A percentile compares a stretch with the other conserved stretches of the same genome.
Evolutionary conservation across 768 basidiomycete species (phyloP).

Genomic region (Lentinula boryana): DNA sequence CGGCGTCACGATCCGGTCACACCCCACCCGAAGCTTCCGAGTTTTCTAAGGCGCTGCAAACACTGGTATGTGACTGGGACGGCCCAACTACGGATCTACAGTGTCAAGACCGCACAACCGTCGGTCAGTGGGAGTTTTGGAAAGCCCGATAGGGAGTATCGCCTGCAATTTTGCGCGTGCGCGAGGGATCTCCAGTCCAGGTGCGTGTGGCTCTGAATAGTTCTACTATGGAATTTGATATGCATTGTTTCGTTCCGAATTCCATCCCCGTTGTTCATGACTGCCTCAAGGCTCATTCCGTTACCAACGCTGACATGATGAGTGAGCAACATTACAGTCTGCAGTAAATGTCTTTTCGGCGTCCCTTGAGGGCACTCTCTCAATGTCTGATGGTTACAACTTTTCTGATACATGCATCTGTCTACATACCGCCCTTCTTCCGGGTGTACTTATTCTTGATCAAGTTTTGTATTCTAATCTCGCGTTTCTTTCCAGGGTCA

Average conservation of each 20-base stretch:
- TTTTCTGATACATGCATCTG: neutral
- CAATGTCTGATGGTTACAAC: neutral
- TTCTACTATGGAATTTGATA: neutral
- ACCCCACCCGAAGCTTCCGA: neutral
- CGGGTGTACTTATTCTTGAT: neutral
- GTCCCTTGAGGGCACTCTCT: neutral
- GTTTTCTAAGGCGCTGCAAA: neutral
- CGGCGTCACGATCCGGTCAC: neutral
- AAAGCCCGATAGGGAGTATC: neutral
- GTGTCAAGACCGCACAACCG: neutral
- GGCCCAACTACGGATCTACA: neutral
- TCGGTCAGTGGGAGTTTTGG: neutral
- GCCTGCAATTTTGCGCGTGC: neutral
- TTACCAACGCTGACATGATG: neutral
- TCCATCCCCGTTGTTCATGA: neutral
- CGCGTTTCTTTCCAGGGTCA: neutral
- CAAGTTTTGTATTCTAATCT: neutral
- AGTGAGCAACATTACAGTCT: neutral
- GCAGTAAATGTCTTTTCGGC: neutral
- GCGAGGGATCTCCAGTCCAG: neutral
- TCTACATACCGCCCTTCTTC: neutral
- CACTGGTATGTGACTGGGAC: neutral
- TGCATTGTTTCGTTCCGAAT: neutral
- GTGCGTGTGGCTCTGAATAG: neutral
- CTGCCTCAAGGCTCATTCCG: neutral